Base-by-base conservation (phyloP, 169 alveolate genomes). In the Perkinsus olseni region DNA sequence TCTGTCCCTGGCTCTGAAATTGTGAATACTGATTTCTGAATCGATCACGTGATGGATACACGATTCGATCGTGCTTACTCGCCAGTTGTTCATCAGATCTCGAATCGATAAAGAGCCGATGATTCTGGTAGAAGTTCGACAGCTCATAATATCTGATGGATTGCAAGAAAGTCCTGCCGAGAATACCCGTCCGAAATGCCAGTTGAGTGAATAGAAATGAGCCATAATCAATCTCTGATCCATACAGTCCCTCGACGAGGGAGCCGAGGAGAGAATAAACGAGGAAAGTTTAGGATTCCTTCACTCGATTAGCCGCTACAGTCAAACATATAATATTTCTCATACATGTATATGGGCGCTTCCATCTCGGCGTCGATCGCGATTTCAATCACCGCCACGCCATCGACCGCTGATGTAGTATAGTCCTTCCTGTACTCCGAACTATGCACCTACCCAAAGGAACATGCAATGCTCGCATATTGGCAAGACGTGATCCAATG, bases 51-150 rank as follows among this genome's bases (percentile, higher is more conserved):
- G 36, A 62, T 13, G 8, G 82, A 92, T 21, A n/a, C n/a, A n/a
- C n/a, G n/a, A n/a, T n/a, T n/a, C n/a, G n/a, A n/a, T n/a, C n/a
- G n/a, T n/a, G n/a, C 40, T 74, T 92, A 38, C 95, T 94, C 17
- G 92, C 90, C n/a, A 94, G 93, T 62, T 94, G 95, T 45, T 74
- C 91, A 31, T 94, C 92, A 74, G 93, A 92, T 74, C 91, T 94
- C 91, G 82, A 92, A 21, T 11, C 6, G 34, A 94, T 38, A 45
- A 39, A 94, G 34, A 0, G 50, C 0, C 92, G 39, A 74, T 94
- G 50, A 45, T 94, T 94, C 91, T 94, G 95, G 34, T 94, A 94
- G 31, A 94, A 94, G n/a, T 94, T 92, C 36, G 74, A 37, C 38
- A 94, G 40, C 36, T 74, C 91, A 36, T 94, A 94, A 45, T 94